Evolutionary conservation across 352 stramenopile species (phyloP).

Genomic region (Pythium plurisporium): DNA sequence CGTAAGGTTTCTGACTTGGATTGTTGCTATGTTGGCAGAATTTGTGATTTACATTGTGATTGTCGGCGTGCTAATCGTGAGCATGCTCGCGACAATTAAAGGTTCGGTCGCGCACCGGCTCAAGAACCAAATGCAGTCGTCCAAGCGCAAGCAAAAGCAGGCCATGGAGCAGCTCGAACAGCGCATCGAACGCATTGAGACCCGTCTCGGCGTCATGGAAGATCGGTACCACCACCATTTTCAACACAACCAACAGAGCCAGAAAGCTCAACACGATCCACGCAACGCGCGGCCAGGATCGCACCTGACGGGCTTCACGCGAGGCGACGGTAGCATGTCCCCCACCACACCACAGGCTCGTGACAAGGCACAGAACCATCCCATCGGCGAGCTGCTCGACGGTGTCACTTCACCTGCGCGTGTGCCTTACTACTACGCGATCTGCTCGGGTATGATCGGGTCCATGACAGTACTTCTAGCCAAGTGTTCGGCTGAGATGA

Average conservation of each 20-base stretch:
- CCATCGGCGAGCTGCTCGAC: constrained; percentile 32
- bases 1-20: too few species aligned
- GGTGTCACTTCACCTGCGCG: constrained; percentile 30
- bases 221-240: constrained; percentile 36
- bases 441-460: constrained; percentile 81
- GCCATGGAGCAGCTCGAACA: constrained; percentile 76
- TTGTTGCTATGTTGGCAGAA: constrained; percentile 4
- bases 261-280: not conserved
- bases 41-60: constrained; percentile 68
- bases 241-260: constrained; percentile 9
- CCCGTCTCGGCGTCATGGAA: constrained; percentile 64
- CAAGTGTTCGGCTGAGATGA: constrained; percentile 86
- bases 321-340: constrained; percentile 15
- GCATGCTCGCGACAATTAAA: constrained; percentile 88
- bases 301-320: constrained; percentile 1
- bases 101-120: constrained; percentile 77
- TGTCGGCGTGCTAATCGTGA: constrained; percentile 66
- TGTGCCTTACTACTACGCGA: constrained; percentile 84
- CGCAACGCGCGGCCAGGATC: not conserved
- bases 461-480: constrained; percentile 80
- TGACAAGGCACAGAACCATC: constrained; percentile 17
- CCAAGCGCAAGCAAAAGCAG: constrained; percentile 74
- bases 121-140: constrained; percentile 84
- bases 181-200: constrained; percentile 63
- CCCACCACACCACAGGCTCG: constrained; percentile 19